phyloP scores from a whole-genome alignment of 345 rosid species.

The Rubroshorea leprosula region DNA sequence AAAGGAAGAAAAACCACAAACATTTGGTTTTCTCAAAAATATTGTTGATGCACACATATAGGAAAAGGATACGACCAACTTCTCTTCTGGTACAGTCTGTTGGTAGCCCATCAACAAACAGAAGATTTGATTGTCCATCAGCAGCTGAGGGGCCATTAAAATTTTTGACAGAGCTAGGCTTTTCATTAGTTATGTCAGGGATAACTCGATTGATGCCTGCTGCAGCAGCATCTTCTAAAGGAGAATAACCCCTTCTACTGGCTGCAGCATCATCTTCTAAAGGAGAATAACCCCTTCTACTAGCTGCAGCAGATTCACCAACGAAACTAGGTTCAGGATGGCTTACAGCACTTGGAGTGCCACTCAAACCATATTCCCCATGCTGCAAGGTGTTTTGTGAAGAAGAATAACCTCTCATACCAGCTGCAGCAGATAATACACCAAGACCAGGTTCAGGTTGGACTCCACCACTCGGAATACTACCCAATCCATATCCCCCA shows the following conservation, averaged over 20 bases:
- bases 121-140: slow-evolving; percentile 36
- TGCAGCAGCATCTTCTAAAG: slow-evolving; percentile 26
- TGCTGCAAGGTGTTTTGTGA: neutral
- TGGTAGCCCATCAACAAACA: slow-evolving; percentile 57
- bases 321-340: slow-evolving; percentile 20
- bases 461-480: too few relatives aligned
- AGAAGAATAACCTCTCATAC: slow-evolving; percentile 5
- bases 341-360: slow-evolving; percentile 14
- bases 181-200: slow-evolving; percentile 26
- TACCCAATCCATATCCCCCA: too few relatives aligned
- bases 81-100: slow-evolving; percentile 62
- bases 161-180: slow-evolving; percentile 27
- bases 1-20: too few relatives aligned
- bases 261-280: slow-evolving; percentile 22
- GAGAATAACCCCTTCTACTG: too few relatives aligned
- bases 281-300: slow-evolving; percentile 28
- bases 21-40: too few relatives aligned
- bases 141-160: slow-evolving; percentile 14
- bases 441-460: slow-evolving; percentile 2
- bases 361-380: neutral
- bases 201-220: slow-evolving; percentile 18
- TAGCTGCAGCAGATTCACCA: slow-evolving; percentile 27
- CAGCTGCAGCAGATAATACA: neutral
- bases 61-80: slow-evolving; percentile 63
- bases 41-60: neutral